These are phyloP conservation scores for Clonostachys solani DNA, from an alignment of 2,329 filamentous ascomycete species.

Conservation along the genomic window DNA sequence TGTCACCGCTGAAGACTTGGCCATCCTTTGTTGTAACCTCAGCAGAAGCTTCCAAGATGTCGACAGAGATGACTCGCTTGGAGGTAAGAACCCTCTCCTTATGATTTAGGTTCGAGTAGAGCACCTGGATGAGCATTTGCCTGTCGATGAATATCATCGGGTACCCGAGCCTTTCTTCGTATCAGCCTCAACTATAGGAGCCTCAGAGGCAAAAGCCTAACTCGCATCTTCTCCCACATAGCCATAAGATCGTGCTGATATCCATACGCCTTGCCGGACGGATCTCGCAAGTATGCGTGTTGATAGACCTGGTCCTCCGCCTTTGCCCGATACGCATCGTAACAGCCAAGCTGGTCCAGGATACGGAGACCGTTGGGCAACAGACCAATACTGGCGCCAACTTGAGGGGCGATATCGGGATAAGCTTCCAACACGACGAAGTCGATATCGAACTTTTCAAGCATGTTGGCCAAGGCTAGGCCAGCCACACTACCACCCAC, in stretches of 20 bases:
- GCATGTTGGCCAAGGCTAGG: constrained; percentile 19
- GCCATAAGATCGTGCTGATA: too few species aligned
- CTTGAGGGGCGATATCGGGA: constrained; percentile 31
- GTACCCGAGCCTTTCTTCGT: constrained; percentile 15
- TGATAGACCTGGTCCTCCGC: too few species aligned
- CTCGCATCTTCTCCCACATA: too few species aligned
- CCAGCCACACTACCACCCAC: constrained; percentile 43
- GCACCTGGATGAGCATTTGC: constrained; percentile 19
- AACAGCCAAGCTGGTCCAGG: constrained; percentile 39
- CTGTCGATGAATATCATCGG: constrained; percentile 25
- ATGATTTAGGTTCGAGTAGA: constrained; percentile 23
- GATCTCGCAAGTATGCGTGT: too few species aligned
- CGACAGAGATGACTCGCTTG: constrained; percentile 7
- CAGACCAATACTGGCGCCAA: constrained; percentile 43
- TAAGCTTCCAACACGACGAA: constrained; percentile 43
- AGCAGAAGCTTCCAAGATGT: not conserved
- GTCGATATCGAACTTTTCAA: constrained; percentile 39
- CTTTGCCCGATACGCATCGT: constrained; percentile 7
- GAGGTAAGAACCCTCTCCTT: constrained; percentile 13
- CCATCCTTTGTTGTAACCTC: not conserved
- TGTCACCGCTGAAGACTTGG: constrained; percentile 15
- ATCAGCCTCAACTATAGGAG: too few species aligned
- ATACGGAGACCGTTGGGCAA: constrained; percentile 35
- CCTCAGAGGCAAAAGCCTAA: too few species aligned
- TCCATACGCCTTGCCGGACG: too few species aligned